Base-by-base conservation (phyloP, 257 asterid genomes). In the Knoxia roxburghii region DNA sequence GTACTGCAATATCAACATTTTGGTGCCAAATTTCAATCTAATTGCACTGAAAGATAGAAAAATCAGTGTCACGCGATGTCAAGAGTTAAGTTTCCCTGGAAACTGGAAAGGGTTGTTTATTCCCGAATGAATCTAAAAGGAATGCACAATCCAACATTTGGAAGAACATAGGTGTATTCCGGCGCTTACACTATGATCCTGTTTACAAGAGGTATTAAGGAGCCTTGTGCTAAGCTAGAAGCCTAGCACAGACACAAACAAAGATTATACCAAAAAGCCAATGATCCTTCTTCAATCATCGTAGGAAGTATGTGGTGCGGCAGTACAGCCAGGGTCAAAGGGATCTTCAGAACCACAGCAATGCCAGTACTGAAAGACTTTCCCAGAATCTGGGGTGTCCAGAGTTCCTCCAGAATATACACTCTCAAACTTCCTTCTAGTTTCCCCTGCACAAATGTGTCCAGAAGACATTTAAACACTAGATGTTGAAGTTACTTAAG, bases 291-390 rank as follows among this genome's bases (percentile, higher is more conserved):
- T 39, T 85, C 76, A 93, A 65, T 93, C 99, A 60, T 93, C 99
- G 40, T 93, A 93, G 15, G 96, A 88, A 70, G 82, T 75, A 75
- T 93, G 99, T 69, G 96, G 96, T 21, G 97, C 80, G 29, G 96
- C 90, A 18, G 97, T 90, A 72, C 97, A 93, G 49, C 97, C 99
- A 33, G 83, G 77, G 73, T 85, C 84, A 70, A 88, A 90, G 37
- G 94, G 94, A 75, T 93, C 95, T 73, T 93, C 99, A 35, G 95
- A 86, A 1, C 95, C 99, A 83, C 99, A 93, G 69, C 99, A 93
- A 79, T 93, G 99, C 99, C 99, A 93, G 70, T 93, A 93, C 32
- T 93, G 90, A 7, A 75, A 71, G 37, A 93, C 89, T 76, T 81
- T 84, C 72, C 99, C 97, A 1, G 92, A 78, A 55, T 77, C 88